Conservation (phyloP, 768 basidiomycete species). For the Russula emetica region DNA sequence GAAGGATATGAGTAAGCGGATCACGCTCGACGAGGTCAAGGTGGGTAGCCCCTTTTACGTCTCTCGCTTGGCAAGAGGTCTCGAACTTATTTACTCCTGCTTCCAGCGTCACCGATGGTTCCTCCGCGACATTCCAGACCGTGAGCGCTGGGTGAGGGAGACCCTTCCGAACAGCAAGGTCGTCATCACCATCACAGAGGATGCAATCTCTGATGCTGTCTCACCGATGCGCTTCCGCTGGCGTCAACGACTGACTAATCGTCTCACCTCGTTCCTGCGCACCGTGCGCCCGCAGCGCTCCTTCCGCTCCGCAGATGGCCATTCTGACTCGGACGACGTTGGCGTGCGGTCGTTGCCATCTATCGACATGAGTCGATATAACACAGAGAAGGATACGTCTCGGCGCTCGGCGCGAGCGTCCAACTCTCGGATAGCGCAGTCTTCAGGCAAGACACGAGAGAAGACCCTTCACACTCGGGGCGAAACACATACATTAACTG, state of each 20-base stretch:
- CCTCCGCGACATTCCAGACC: constrained; percentile 58
- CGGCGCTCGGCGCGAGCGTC: not conserved
- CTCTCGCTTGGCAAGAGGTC: not conserved
- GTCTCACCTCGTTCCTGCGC: constrained; percentile 51
- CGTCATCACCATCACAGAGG: constrained; percentile 60
- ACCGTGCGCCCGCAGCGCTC: constrained; percentile 39
- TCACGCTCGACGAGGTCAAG: constrained; percentile 80
- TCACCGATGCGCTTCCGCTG: constrained; percentile 59
- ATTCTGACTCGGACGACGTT: constrained; percentile 27
- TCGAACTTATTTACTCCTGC: constrained; percentile 7
- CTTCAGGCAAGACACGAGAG: constrained; percentile 12
- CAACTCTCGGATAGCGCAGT: not conserved
- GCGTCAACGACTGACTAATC: constrained; percentile 43
- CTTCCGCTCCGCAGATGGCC: constrained; percentile 29
- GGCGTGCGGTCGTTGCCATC: constrained; percentile 26
- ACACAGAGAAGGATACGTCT: constrained; percentile 1
- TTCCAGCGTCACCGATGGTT: constrained; percentile 63
- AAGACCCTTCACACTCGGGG: not conserved
- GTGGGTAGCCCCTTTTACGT: constrained; percentile 37
- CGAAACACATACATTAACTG: not conserved
- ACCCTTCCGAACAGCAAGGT: constrained; percentile 50
- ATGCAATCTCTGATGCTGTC: constrained; percentile 74
- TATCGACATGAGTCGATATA: constrained; percentile 12
- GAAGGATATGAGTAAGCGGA: constrained; percentile 71
- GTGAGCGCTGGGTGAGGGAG: constrained; percentile 63